These are phyloP conservation scores for Entoloma clypeatum DNA, from an alignment of 1,284 basidiomycete genomes.

Conservation along the genomic window DNA sequence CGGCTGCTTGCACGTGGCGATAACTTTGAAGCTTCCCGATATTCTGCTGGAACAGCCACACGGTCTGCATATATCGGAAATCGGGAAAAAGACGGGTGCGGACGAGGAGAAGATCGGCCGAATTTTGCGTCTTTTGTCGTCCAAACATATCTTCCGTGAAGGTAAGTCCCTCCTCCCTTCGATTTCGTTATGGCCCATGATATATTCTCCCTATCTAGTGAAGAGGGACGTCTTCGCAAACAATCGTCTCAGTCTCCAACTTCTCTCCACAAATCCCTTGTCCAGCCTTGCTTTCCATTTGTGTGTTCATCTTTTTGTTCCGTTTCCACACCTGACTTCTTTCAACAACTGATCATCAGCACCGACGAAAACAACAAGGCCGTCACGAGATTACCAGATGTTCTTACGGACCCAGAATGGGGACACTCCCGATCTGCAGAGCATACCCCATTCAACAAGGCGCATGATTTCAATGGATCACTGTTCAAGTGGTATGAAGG, in stretches of 20 bases:
- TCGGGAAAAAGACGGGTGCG: conserved; percentile 23
- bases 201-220: conserved; percentile 2
- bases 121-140: conserved; percentile 33
- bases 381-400: not conserved
- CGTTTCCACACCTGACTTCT: too few relatives aligned
- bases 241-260: conserved; percentile 30
- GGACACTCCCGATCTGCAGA: conserved; percentile 1
- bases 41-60: conserved; percentile 26
- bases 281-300: conserved; percentile 21
- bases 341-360: too few relatives aligned
- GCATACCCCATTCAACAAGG: conserved; percentile 8
- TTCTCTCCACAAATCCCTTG: conserved; percentile 26
- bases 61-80: conserved; percentile 29
- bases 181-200: not conserved
- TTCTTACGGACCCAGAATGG: conserved; percentile 12
- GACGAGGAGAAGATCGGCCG: conserved; percentile 31
- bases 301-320: too few relatives aligned
- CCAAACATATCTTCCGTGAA: conserved; percentile 37
- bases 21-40: conserved; percentile 29
- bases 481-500: conserved; percentile 11
- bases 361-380: conserved; percentile 4
- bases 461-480: not conserved
- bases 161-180: conserved; percentile 19
- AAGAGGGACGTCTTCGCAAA: conserved; percentile 30
- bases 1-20: conserved; percentile 18